Base-by-base conservation (phyloP, 805 yeast genomes). In the Nakazawaea populi region DNA sequence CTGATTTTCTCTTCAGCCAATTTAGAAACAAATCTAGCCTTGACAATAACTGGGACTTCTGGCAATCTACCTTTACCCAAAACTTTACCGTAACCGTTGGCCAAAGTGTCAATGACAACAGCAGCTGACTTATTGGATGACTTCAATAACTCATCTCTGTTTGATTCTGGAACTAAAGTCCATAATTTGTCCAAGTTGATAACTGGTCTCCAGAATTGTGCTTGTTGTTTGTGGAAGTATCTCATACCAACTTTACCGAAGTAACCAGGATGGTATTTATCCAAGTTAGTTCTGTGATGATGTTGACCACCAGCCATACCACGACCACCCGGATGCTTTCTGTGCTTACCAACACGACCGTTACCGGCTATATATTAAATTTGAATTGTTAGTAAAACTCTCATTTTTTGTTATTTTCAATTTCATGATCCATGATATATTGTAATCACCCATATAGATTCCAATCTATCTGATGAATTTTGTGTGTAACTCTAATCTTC, bases 271-370 rank as follows among this genome's bases (percentile, higher is more conserved):
- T 94, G 99, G 96, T 88, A 94, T 80, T 92, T 94, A 79, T 94
- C 99, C 82, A 94, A 79, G 85, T 94, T 94, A 77, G 94, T 91
- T 85, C 99, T 89, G 97, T 94, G 99, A 81, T 94, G 99, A 80
- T 92, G 98, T 81, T 83, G 92, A 89, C 99, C 99, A 92, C 99
- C 99, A 75, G 99, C 99, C 91, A 80, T 92, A 94, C 99, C 99
- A 82, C 98, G 91, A 82, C 99, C 99, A 94, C 99, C 99, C 65
- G 99, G 97, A 71, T 88, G 94, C 96, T 94, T 94, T 90, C 99
- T 91, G 95, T 94, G 99, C 87, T 94, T 94, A 80, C 99, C 99
- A 79, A 94, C 80, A 85, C 99, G 95, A 88, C 99, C 99, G 78
- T 92, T 85, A 89, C 99, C 99, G 95, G 98, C 98, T 87, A 69